A percentile compares a stretch with the other conserved stretches of the same genome.
These are phyloP conservation scores for Comarum palustre DNA, from an alignment of 306 rosid genomes.

Conservation along the genomic window DNA sequence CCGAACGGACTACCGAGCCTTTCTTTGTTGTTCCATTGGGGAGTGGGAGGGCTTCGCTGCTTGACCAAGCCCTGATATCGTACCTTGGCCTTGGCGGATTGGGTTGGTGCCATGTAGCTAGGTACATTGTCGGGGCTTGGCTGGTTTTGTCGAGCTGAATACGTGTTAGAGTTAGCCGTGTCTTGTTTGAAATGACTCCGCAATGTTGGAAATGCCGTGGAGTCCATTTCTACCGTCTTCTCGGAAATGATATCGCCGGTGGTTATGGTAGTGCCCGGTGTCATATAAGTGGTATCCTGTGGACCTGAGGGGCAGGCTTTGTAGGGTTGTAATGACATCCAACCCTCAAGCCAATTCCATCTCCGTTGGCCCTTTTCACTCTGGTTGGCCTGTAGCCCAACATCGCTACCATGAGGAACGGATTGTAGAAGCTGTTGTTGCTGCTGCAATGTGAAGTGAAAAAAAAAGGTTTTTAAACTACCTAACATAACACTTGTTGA, in stretches of 20 bases:
- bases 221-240: conserved; percentile 78
- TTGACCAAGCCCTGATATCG: conserved; percentile 38
- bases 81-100: conserved; percentile 88
- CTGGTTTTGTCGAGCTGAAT: conserved; percentile 25
- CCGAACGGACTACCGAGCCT: conserved; percentile 26
- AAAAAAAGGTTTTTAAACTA: not conserved
- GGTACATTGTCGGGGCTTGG: conserved; percentile 37
- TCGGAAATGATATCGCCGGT: conserved; percentile 56
- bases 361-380: conserved; percentile 57
- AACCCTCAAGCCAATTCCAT: conserved; percentile 85
- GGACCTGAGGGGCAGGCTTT: conserved; percentile 32
- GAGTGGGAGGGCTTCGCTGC: conserved; percentile 43
- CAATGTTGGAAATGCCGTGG: conserved; percentile 25
- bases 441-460: conserved; percentile 34
- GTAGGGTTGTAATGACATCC: conserved; percentile 69
- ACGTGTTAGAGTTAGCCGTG: conserved; percentile 29
- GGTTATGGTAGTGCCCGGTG: conserved; percentile 35
- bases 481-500: no score
- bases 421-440: conserved; percentile 33
- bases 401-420: conserved; percentile 27
- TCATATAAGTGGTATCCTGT: conserved; percentile 35
- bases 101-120: conserved; percentile 87
- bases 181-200: conserved; percentile 30
- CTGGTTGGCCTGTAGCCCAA: conserved; percentile 29
- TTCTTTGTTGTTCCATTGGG: conserved; percentile 57